Evolutionary conservation across 2,329 filamentous ascomycete species (phyloP).

Genomic region (Paraconiothyrium brasiliense): DNA sequence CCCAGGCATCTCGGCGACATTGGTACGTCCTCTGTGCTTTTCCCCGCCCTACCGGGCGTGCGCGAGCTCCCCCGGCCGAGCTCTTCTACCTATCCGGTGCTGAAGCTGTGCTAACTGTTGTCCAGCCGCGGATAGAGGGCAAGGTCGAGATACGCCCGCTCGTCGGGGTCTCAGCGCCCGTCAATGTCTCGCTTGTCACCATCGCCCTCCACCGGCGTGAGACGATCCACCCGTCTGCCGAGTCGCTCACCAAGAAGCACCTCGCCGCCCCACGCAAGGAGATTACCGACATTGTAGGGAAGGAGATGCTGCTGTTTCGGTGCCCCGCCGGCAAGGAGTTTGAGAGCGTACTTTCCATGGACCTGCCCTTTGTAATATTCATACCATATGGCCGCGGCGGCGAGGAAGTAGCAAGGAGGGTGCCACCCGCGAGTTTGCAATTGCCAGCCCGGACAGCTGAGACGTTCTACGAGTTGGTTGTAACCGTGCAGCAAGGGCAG

Average conservation of each 20-base stretch:
- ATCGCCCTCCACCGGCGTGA: conserved; percentile 94
- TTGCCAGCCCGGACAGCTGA: conserved; percentile 93
- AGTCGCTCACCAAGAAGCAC: conserved; percentile 92
- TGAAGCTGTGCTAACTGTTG: conserved; percentile 32
- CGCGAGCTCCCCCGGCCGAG: conserved; percentile 5
- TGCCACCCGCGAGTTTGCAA: conserved; percentile 91
- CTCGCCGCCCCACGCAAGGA: conserved; percentile 90
- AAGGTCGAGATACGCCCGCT: conserved; percentile 95
- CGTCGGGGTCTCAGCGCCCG: conserved; percentile 85
- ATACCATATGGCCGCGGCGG: conserved; percentile 94
- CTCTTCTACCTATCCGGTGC: conserved; percentile 17
- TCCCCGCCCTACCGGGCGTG: conserved; percentile 14
- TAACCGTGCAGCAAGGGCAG: conserved; percentile 91
- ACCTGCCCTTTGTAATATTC: conserved; percentile 95
- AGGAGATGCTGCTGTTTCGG: conserved; percentile 91
- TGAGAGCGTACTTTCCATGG: conserved; percentile 93
- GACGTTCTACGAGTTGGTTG: conserved; percentile 95
- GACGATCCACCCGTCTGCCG: conserved; percentile 94
- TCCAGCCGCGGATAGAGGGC: conserved; percentile 92
- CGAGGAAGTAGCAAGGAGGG: conserved; percentile 86
- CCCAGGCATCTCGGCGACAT: conserved; percentile 94
- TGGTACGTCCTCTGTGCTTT: conserved; percentile 70
- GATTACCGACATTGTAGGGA: conserved; percentile 90
- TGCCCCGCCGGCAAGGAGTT: conserved; percentile 84
- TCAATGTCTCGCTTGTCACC: conserved; percentile 89